phyloP scores from a whole-genome alignment of 2,329 filamentous ascomycete genomes.

The Rugonectria rugulosa region DNA sequence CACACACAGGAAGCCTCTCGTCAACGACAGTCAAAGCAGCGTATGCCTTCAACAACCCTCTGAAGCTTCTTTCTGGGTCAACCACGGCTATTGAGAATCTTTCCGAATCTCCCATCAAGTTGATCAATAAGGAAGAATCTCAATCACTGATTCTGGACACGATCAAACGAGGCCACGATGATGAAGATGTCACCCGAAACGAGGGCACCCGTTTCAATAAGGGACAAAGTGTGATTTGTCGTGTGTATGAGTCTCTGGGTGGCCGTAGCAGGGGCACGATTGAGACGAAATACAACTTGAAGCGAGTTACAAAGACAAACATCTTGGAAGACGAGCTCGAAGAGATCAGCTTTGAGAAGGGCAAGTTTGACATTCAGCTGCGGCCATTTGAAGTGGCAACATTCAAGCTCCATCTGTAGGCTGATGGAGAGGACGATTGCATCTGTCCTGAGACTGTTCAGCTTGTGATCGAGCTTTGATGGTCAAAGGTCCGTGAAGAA shows the following conservation, averaged over 20 bases:
- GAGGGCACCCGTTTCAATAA: conserved; percentile 69
- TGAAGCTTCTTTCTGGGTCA: conserved; percentile 52
- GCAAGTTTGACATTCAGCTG: conserved; percentile 69
- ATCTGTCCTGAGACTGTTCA: conserved; percentile 33
- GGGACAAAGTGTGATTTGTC: conserved; percentile 81
- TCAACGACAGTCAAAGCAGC: conserved; percentile 80
- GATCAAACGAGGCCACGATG: conserved; percentile 92
- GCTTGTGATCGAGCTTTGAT: conserved; percentile 27
- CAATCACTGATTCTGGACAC: conserved; percentile 81
- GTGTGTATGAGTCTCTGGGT: conserved; percentile 89
- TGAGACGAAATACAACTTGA: conserved; percentile 72
- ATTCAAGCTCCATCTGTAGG: conserved; percentile 68
- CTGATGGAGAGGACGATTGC: conserved; percentile 36
- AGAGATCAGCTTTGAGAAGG: conserved; percentile 59
- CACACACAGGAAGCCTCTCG: conserved; percentile 77
- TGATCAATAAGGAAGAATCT: conserved; percentile 64
- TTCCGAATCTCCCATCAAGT: conserved; percentile 61
- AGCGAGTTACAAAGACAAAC: conserved; percentile 83
- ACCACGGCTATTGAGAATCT: conserved; percentile 38
- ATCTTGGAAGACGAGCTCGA: conserved; percentile 87
- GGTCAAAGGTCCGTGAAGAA: background rate
- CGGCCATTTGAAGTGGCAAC: conserved; percentile 88
- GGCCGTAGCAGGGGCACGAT: conserved; percentile 79
- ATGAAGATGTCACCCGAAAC: conserved; percentile 72
- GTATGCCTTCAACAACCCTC: conserved; percentile 88